Evolutionary conservation across 23 red algal genomes (phyloP), one percentile per base, ranked within the genome.

Genomic region (Gracilaria vermiculophylla): DNA sequence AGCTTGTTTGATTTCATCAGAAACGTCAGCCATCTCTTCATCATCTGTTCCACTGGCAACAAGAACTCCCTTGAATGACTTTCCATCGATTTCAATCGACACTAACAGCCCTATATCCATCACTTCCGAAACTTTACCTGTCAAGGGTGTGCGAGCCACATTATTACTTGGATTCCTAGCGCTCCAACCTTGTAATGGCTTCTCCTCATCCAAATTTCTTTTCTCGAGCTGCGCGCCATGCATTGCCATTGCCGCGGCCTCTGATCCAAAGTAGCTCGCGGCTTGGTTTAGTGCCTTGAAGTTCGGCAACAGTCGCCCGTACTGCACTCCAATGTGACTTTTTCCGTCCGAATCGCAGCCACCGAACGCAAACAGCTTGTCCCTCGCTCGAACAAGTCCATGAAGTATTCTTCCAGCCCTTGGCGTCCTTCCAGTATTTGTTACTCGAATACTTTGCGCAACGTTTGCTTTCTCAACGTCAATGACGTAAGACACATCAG

Each of bases 31-130:
- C 42, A 45, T 42, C 67, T 2, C 6, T 13, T 73, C 67, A 28
- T 73, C 40, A 15, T 24, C 40, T 73, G 1, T 32, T 17, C 47
- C 67, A 3, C 28, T 39, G n/a, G 36, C 42, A 27, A 91, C 76
- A 52, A 91, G 87, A 31, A 91, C 75, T 23, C 87, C 87, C 31
- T 81, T 91, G 58, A 78, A 81, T 48, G 61, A 28, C 44, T 62
- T 69, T 35, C 87, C 87, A 54, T 64, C 52, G 33, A 91, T 81
- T 54, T 47, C 44, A 36, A 91, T 74, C 23, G 74, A 81, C 24
- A 91, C 87, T 12, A 81, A 43, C 10, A 54, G 48, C 23, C 87
- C 87, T 19, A 80, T 62, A 12, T 91, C 75, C 29, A 75, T 80
- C 3, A 45, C 62, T 37, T 81, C 75, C 24, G 74, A 23, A 41